Conservation (phyloP, 305 asterid genomes). For the Rubia occidens region DNA sequence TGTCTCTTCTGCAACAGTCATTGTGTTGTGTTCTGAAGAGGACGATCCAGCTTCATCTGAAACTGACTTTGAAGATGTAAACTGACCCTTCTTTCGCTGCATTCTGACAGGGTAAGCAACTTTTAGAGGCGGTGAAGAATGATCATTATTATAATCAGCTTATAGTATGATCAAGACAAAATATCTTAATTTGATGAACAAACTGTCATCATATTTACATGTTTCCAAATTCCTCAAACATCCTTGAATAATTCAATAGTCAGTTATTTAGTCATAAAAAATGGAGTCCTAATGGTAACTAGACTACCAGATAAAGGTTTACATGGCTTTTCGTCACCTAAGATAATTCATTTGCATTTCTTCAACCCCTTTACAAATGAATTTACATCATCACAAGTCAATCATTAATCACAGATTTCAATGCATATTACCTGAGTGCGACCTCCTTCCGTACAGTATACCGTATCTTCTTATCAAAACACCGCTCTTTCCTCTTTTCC, state of each 20-base stretch:
- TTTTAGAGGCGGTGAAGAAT: background rate
- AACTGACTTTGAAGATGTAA: constrained; percentile 70
- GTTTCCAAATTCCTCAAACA: background rate
- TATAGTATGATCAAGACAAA: background rate
- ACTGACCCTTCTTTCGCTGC: constrained; percentile 99
- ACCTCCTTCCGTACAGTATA: constrained; percentile 95
- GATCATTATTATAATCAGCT: background rate
- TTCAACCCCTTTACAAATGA: background rate
- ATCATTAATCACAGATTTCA: background rate
- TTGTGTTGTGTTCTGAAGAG: constrained; percentile 64
- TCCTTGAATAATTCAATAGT: background rate
- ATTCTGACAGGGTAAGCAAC: constrained; percentile 43
- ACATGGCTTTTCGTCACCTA: background rate
- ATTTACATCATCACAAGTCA: background rate
- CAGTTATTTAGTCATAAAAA: background rate
- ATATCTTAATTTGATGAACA: background rate
- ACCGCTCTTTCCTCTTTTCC: constrained; percentile 89
- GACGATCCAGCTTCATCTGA: constrained; percentile 76
- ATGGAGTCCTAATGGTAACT: background rate
- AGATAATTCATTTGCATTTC: background rate
- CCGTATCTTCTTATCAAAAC: constrained; percentile 90
- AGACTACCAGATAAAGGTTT: background rate
- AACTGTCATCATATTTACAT: background rate
- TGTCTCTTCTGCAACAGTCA: constrained; percentile 63
- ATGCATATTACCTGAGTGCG: constrained; percentile 64